Evolutionary conservation across 164 flowering plant genomes (phyloP).

Genomic region (Platanus orientalis): DNA sequence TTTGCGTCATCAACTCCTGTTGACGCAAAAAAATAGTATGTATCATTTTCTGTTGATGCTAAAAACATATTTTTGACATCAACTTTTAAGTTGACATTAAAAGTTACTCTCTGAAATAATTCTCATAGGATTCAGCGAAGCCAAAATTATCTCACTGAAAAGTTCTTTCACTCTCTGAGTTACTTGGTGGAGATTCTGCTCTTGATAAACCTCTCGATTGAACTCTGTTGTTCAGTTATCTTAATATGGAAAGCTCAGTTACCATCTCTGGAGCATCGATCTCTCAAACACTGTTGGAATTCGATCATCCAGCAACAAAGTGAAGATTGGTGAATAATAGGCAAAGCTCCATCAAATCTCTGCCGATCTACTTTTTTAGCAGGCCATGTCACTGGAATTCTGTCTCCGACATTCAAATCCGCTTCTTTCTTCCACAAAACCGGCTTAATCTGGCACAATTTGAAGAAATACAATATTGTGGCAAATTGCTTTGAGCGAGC

Average conservation of each 20-base stretch:
- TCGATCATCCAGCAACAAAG: constrained; percentile 7
- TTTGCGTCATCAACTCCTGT: no score
- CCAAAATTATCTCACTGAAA: constrained; percentile 18
- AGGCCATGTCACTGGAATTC: constrained; percentile 54
- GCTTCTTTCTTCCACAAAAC: constrained; percentile 78
- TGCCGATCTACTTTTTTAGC: constrained; percentile 67
- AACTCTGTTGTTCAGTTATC: constrained; percentile 43
- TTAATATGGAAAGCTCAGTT: constrained; percentile 81
- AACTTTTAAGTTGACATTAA: no score
- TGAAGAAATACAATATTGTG: constrained; percentile 56
- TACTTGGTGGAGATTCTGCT: no score
- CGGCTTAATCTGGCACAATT: constrained; percentile 70
- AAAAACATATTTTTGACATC: no score
- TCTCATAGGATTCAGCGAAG: no score
- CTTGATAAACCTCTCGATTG: constrained; percentile 15
- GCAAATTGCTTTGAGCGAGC: constrained; percentile 77
- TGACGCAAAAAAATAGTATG: no score
- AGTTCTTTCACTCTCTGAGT: no score
- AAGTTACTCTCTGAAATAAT: no score
- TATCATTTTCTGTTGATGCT: no score
- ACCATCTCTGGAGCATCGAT: constrained; percentile 97
- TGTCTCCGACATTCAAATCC: constrained; percentile 62
- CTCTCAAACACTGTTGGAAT: constrained; percentile 49
- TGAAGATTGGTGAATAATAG: constrained; percentile 24
- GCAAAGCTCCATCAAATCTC: constrained; percentile 75